Conservation (phyloP, 208 protist species). For the Vickermania ingenoplastis region DNA sequence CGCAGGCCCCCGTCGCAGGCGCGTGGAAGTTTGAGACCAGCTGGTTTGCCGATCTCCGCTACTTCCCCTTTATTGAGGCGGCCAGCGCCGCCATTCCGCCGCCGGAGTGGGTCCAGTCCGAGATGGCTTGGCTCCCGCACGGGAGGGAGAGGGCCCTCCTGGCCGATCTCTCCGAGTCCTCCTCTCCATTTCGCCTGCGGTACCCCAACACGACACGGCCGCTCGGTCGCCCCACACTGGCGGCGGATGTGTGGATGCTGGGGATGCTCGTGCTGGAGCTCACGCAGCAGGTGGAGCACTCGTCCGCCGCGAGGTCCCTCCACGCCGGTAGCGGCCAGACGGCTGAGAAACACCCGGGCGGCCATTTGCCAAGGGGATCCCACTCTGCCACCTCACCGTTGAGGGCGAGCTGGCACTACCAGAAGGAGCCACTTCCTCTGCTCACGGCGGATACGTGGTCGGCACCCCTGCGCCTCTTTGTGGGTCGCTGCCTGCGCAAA, state of each 20-base stretch:
- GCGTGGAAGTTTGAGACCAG: not conserved
- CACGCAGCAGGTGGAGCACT: conserved; percentile 30
- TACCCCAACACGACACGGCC: conserved; percentile 30
- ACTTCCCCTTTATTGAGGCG: conserved; percentile 23
- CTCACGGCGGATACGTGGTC: conserved; percentile 13
- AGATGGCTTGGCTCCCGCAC: not conserved
- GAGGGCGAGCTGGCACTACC: not conserved
- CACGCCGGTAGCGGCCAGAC: conserved; percentile 27
- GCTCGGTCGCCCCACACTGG: conserved; percentile 7
- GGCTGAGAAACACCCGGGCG: not conserved
- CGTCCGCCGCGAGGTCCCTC: conserved; percentile 19
- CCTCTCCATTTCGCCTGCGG: conserved; percentile 9
- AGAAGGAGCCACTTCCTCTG: conserved; percentile 13
- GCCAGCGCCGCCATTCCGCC: conserved; percentile 19
- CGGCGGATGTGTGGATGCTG: conserved; percentile 64
- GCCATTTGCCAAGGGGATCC: not conserved
- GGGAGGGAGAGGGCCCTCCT: not conserved
- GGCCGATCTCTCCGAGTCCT: conserved; percentile 2
- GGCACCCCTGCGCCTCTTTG: conserved; percentile 39
- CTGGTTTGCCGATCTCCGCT: not conserved
- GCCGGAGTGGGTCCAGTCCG: conserved; percentile 30
- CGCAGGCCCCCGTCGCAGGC: not conserved
- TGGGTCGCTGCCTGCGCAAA: conserved; percentile 37
- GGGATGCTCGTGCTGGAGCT: conserved; percentile 64
- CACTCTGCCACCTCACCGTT: not conserved